phyloP scores from a whole-genome alignment of 2,329 filamentous ascomycete species.

The Fusarium coicis region DNA sequence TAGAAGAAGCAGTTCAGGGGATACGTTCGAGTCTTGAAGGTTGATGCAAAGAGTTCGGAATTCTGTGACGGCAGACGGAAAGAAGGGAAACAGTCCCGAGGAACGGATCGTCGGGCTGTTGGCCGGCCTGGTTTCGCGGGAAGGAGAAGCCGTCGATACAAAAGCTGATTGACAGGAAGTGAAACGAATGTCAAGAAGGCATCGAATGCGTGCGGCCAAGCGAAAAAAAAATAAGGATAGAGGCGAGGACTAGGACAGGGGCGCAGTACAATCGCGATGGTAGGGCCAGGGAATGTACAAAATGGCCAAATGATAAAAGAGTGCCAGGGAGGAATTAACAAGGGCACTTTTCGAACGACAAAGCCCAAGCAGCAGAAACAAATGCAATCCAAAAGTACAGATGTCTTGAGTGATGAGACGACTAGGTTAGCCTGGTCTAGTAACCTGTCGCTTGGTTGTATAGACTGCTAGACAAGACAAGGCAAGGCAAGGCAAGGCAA shows the following conservation, averaged over 20 bases:
- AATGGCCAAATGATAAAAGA: not conserved
- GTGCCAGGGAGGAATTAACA: constrained; percentile 18
- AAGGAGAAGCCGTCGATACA: not conserved
- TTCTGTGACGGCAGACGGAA: constrained; percentile 6
- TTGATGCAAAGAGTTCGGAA: not conserved
- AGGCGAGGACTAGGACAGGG: constrained; percentile 23
- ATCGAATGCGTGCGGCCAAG: constrained; percentile 29
- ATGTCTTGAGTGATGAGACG: constrained; percentile 23
- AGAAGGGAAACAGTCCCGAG: constrained; percentile 7
- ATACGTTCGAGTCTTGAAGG: not conserved
- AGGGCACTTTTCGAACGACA: constrained; percentile 12
- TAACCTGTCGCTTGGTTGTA: not conserved
- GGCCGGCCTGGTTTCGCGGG: constrained; percentile 24
- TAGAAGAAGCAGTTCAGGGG: constrained; percentile 19
- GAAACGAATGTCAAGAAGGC: constrained; percentile 44
- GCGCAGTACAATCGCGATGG: constrained; percentile 27
- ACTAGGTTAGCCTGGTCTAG: constrained; percentile 15
- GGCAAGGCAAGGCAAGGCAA: constrained; percentile 1
- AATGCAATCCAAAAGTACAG: constrained; percentile 32
- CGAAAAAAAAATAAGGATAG: constrained; percentile 7
- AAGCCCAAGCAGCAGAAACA: not conserved
- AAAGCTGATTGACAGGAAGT: constrained; percentile 21
- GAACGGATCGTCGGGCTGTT: constrained; percentile 17
- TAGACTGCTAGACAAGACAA: not conserved
- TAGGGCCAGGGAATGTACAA: constrained; percentile 25